phyloP scores from a whole-genome alignment of 495 filamentous ascomycete species.

The Penicillium robsamsonii region DNA sequence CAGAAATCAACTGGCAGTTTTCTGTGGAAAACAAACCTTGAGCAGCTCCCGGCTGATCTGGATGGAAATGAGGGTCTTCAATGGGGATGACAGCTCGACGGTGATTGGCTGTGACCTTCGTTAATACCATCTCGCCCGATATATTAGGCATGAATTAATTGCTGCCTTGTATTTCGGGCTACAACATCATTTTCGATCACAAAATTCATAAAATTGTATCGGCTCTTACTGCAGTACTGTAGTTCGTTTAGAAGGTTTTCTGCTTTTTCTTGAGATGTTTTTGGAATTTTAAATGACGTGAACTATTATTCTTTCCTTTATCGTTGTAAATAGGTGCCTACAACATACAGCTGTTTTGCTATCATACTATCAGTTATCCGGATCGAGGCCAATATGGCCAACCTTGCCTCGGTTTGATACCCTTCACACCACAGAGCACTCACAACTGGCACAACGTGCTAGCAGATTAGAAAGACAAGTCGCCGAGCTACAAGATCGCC shows the following conservation, averaged over 20 bases:
- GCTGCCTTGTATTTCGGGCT: background rate
- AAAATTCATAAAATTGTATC: background rate
- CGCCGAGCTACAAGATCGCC: background rate
- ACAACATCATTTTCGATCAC: background rate
- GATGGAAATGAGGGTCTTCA: slow-evolving; percentile 5
- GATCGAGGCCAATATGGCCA: too few species aligned
- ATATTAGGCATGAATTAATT: background rate
- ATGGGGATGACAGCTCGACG: slow-evolving; percentile 1
- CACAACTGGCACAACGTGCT: background rate
- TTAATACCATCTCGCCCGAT: background rate
- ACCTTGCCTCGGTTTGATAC: too few species aligned
- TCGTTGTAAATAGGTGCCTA: background rate
- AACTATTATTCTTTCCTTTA: background rate
- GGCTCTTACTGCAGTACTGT: background rate
- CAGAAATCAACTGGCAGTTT: background rate
- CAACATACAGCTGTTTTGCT: background rate
- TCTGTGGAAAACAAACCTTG: background rate
- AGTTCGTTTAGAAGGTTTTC: too few species aligned
- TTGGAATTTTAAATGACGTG: background rate
- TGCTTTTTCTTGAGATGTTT: too few species aligned
- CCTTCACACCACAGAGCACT: too few species aligned
- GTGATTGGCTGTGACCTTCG: background rate
- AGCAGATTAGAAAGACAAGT: background rate
- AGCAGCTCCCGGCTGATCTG: slow-evolving; percentile 20
- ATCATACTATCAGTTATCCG: too few species aligned